Evolutionary conservation across 352 stramenopile genomes (phyloP), one percentile per base, ranked within the genome.

Genomic region (Phytopythium vexans): DNA sequence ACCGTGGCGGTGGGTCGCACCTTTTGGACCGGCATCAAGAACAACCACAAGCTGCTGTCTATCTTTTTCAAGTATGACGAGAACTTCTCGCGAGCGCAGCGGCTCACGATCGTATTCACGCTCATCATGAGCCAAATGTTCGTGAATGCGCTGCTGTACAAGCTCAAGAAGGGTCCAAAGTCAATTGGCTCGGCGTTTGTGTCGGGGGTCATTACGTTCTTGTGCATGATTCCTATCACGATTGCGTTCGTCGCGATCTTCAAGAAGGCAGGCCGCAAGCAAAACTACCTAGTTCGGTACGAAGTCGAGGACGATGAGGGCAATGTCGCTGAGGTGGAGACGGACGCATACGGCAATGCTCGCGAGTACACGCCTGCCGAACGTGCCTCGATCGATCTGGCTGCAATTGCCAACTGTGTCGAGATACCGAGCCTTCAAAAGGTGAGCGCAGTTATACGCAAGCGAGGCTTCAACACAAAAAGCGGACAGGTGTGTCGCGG

Each of bases 21-120:
- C 8, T 84, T 87, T 49, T 80, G 64, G 56, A 47, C 57, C 1
- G 74, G 80, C 0, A 37, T 91, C 48, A 86, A 84, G 54, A 49
- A 75, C 21, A 75, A 86, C 34, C 80, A 91, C 65, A 88, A 89
- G 54, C 51, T 91, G 8, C 34, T 88, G 41, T 85, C 70, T 5
- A 88, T 88, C 35, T 59, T 74, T 10, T 91, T 89, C 58, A 82
- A 77, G 55, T 91, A 89, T 60, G 67, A 91, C 56, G 76, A 88
- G 50, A 66, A 82, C 38, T 89, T 88, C 33, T 75, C 73, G 39
- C 77, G 80, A 7, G 61, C 72, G 0, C 78, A 89, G 50, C 66
- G 77, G 1, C 51, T 91, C 14, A 89, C 79, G 10, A 64, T 91
- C 32, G 67, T 91, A 11, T 91, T 89, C 46, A 88, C 80, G 1